Percentiles rank a stretch among this genome's conserved stretches.
These are phyloP conservation scores for Globisporangium middletonii DNA, from an alignment of 352 stramenopile species.

Conservation along the genomic window DNA sequence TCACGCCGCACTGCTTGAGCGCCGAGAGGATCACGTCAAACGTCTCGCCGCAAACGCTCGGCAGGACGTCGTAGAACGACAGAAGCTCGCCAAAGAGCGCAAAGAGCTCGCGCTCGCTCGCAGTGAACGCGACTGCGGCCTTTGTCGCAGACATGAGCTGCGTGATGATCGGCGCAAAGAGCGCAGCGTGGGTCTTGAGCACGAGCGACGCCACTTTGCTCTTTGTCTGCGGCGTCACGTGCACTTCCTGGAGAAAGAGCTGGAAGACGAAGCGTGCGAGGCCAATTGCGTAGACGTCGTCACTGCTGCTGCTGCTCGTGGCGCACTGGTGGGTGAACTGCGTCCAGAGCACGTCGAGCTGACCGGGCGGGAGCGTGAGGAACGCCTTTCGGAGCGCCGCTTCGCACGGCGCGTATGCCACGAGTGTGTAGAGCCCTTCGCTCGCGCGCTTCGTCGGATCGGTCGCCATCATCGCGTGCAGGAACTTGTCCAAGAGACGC, in stretches of 20 bases:
- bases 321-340: constrained; percentile 49
- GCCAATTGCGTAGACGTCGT: constrained; percentile 20
- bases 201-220: constrained; percentile 49
- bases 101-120: constrained; percentile 57
- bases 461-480: constrained; percentile 29
- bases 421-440: constrained; percentile 43
- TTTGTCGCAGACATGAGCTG: constrained; percentile 7
- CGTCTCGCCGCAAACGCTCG: constrained; percentile 29
- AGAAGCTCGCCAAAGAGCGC: constrained; percentile 73
- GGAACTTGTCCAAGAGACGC: constrained; percentile 66
- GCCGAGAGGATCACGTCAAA: constrained; percentile 39
- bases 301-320: constrained; percentile 10
- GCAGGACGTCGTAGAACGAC: constrained; percentile 58
- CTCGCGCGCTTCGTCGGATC: constrained; percentile 10
- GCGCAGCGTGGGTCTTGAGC: constrained; percentile 38
- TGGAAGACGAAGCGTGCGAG: constrained; percentile 71
- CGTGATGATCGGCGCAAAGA: constrained; percentile 32
- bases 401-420: constrained; percentile 39
- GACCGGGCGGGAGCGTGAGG: constrained; percentile 62
- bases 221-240: constrained; percentile 72
- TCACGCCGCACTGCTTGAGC: constrained; percentile 28
- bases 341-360: constrained; percentile 73
- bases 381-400: constrained; percentile 57
- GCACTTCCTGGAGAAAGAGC: constrained; percentile 73
- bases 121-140: constrained; percentile 18